Conservation (phyloP, 768 basidiomycete genomes). For the Tubosaeta brunneosetosa region DNA sequence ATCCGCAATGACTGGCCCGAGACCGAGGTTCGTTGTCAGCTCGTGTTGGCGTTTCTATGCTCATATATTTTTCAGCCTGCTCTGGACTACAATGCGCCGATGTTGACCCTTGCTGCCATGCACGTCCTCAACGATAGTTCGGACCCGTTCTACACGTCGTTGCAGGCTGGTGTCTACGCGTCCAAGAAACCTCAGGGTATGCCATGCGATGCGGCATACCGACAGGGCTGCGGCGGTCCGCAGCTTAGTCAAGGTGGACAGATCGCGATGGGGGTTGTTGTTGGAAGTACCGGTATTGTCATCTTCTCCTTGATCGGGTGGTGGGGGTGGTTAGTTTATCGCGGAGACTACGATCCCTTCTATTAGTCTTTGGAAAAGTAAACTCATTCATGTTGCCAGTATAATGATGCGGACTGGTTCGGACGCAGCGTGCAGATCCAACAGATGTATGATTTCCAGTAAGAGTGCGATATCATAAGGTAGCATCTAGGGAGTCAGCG, state of each 20-base stretch:
- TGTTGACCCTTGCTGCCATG: constrained; percentile 82
- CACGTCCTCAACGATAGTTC: constrained; percentile 60
- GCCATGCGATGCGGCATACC: constrained; percentile 76
- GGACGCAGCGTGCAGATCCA: not conserved
- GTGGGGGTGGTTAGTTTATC: constrained; percentile 32
- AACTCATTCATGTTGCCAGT: not conserved
- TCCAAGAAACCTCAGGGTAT: constrained; percentile 57
- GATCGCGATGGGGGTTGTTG: constrained; percentile 66
- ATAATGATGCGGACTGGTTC: not conserved
- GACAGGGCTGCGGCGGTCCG: constrained; percentile 44
- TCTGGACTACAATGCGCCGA: constrained; percentile 86
- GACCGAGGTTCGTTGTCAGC: constrained; percentile 55
- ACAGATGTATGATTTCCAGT: not conserved
- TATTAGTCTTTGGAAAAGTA: constrained; percentile 12
- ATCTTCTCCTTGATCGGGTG: constrained; percentile 43
- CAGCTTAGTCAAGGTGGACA: constrained; percentile 55
- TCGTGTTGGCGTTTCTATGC: not conserved
- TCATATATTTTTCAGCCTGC: constrained; percentile 46
- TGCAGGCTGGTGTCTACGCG: constrained; percentile 64
- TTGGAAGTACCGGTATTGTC: constrained; percentile 57
- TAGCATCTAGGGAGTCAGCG: not conserved
- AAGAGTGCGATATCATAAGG: not conserved
- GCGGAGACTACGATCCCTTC: constrained; percentile 19
- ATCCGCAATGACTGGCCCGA: constrained; percentile 88
- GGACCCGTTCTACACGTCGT: constrained; percentile 75